phyloP scores from a whole-genome alignment of 1,284 basidiomycete genomes.

The Trichosporon sp. region DNA sequence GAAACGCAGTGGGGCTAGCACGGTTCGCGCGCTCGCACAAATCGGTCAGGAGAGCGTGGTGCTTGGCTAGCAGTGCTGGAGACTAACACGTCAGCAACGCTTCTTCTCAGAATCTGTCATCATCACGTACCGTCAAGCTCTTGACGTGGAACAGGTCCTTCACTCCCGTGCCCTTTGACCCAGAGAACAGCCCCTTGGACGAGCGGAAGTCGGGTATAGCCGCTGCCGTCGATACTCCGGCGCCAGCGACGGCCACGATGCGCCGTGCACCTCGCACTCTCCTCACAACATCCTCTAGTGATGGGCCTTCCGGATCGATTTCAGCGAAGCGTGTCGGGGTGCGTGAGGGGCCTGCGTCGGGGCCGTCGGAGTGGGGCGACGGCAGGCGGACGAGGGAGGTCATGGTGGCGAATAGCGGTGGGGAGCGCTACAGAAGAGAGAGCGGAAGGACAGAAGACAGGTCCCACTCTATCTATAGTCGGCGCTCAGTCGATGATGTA shows the following conservation, averaged over 20 bases:
- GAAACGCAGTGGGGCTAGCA: slow-evolving; percentile 78
- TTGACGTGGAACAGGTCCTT: slow-evolving; percentile 89
- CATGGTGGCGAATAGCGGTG: not conserved
- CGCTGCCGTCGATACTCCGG: slow-evolving; percentile 84
- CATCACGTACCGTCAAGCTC: slow-evolving; percentile 69
- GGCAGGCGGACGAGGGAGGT: not conserved
- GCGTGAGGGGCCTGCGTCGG: slow-evolving; percentile 5
- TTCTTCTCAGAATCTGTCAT: not conserved
- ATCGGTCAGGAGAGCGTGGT: slow-evolving; percentile 71
- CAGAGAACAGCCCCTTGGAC: slow-evolving; percentile 70
- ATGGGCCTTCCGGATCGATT: slow-evolving; percentile 4
- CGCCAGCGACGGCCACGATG: slow-evolving; percentile 78
- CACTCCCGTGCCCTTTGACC: slow-evolving; percentile 64
- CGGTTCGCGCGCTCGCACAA: slow-evolving; percentile 67
- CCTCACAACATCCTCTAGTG: slow-evolving; percentile 23
- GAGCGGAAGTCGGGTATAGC: slow-evolving; percentile 92
- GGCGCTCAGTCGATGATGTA: not conserved
- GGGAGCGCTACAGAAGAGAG: not conserved
- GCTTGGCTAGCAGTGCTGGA: slow-evolving; percentile 61
- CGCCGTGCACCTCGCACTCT: slow-evolving; percentile 70
- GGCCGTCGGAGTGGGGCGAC: not conserved
- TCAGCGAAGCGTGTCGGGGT: slow-evolving; percentile 2
- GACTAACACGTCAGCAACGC: slow-evolving; percentile 19
- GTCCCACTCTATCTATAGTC: not conserved
- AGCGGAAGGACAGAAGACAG: not conserved